Conservation (phyloP, 2,329 filamentous ascomycete genomes). For the Alternaria sp. region DNA sequence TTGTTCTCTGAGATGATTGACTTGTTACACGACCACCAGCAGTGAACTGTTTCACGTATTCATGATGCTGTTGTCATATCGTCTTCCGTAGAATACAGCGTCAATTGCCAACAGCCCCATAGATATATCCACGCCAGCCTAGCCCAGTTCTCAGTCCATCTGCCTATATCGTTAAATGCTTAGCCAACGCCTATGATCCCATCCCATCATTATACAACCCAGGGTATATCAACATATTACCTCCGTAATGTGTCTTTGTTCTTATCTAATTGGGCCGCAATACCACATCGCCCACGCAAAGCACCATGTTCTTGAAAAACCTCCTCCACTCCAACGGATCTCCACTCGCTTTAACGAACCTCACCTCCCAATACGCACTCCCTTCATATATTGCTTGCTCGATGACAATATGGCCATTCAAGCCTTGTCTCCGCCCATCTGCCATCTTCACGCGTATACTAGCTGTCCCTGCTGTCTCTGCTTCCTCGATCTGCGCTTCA, state of each 20-base stretch:
- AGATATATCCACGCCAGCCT: not conserved
- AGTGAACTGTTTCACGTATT: not conserved
- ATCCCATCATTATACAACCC: not conserved
- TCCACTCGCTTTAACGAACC: constrained; percentile 93
- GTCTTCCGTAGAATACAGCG: not conserved
- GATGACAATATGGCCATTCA: constrained; percentile 79
- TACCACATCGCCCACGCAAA: constrained; percentile 86
- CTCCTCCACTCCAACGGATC: constrained; percentile 96
- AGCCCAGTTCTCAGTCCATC: not conserved
- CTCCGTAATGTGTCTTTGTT: not conserved
- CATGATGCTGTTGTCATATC: not conserved
- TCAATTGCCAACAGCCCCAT: not conserved
- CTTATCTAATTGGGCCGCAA: constrained; percentile 52
- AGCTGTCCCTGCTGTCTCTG: constrained; percentile 60
- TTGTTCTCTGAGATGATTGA: not conserved
- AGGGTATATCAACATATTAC: not conserved
- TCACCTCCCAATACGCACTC: constrained; percentile 77
- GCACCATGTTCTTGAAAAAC: constrained; percentile 95
- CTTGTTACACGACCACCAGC: not conserved
- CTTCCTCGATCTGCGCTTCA: constrained; percentile 42
- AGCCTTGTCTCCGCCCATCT: constrained; percentile 74
- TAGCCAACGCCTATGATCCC: not conserved
- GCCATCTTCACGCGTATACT: constrained; percentile 77
- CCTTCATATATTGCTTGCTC: constrained; percentile 72
- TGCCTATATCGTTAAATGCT: not conserved